These are phyloP conservation scores for Salix koriyanagi DNA, from an alignment of 345 rosid genomes.

Conservation along the genomic window DNA sequence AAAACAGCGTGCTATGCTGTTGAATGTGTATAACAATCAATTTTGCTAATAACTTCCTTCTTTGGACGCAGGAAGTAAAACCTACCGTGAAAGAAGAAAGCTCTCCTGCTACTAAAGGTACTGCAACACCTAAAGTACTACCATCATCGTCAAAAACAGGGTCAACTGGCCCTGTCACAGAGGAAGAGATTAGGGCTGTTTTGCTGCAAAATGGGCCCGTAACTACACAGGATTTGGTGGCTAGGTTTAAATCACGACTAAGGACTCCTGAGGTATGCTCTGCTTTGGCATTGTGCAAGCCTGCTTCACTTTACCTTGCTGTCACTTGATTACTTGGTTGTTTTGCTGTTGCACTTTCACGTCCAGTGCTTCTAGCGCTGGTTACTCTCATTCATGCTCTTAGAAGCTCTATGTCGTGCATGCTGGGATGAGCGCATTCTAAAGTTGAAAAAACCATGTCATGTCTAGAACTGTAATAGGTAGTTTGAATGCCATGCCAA, in stretches of 20 bases:
- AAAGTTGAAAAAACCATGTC: background rate
- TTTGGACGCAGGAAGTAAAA: constrained; percentile 26
- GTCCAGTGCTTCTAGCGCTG: background rate
- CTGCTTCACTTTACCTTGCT: background rate
- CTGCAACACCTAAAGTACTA: constrained; percentile 37
- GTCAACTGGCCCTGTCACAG: constrained; percentile 71
- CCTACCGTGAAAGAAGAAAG: constrained; percentile 26
- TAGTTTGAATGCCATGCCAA: background rate
- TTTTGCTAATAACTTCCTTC: background rate
- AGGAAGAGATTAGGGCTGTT: constrained; percentile 83
- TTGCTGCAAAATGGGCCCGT: constrained; percentile 70
- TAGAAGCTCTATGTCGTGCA: background rate
- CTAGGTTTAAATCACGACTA: constrained; percentile 70
- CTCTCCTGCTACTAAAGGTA: constrained; percentile 30
- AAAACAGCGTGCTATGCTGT: background rate
- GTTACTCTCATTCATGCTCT: background rate
- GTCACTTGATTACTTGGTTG: background rate
- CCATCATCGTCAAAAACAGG: constrained; percentile 42
- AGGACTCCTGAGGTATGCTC: constrained; percentile 57
- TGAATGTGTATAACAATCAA: background rate
- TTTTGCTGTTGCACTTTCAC: background rate
- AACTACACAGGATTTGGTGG: constrained; percentile 87
- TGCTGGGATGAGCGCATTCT: background rate
- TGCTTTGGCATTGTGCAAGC: background rate
- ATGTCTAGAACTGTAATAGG: background rate